Evolutionary conservation across 2,329 filamentous ascomycete species (phyloP), one percentile per base, ranked within the genome.

Genomic region (Trichoderma polysporum): DNA sequence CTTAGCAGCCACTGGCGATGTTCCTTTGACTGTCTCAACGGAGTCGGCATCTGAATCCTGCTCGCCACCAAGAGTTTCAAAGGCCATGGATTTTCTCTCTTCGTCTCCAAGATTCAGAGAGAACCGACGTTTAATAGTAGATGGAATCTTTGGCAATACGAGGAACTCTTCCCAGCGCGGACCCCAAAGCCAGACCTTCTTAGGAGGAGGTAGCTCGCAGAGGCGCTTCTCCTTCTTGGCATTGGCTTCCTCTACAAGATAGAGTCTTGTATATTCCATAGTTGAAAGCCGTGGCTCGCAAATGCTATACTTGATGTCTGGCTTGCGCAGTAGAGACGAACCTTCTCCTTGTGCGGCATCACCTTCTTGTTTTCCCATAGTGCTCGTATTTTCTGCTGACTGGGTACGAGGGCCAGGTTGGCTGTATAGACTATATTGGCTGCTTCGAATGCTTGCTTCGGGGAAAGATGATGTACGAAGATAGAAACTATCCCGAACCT

Each of bases 201-300:
- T 68, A 2, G 78, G 76, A 17, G 69, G 68, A 13, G 73, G 74
- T 5, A 81, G 70, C 22, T 74, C 70, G 53, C 76, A 78, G 2
- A 68, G 47, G 5, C 71, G 68, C 9, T 68, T 63, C 12, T 78
- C 71, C 22, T 68, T 72, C 17, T 74, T 71, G 13, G 75, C 71
- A 15, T 69, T 66, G 5, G 75, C 72, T 50, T 77, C 74, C 53
- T 79, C 75, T 2, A 81, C 67, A 37, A 79, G 71, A 54, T 77
- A 79, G 6, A 74, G 69, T 8, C 79, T 75, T 9, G 73, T 66
- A 56, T 81, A 81, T 50, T 81, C 79, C 78, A 81, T 79, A 0
- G 78, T 77, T 1, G 79, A 80, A 4, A 81, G 57, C 0, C 78
- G 75, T 0, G 78, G 77, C 22, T 69, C 62, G 4, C 58, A 68